Conservation (phyloP, 352 stramenopile genomes). For the Paralagenidium karlingii region DNA sequence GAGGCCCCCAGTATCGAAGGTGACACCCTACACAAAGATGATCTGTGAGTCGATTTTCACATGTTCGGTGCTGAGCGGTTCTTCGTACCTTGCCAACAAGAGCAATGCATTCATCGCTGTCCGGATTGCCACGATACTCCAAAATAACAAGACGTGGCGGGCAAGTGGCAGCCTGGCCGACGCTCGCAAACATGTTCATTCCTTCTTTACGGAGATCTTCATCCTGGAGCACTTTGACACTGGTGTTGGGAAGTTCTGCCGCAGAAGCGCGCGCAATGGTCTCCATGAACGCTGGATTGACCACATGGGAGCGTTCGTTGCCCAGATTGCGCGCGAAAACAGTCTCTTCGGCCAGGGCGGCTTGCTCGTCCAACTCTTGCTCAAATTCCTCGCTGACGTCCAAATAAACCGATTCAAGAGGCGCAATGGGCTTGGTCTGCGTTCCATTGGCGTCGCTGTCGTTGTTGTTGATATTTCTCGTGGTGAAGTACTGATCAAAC, state of each 20-base stretch:
- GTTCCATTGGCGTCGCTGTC: constrained; percentile 36
- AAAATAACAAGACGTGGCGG: constrained; percentile 76
- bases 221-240: constrained; percentile 59
- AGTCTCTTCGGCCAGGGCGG: constrained; percentile 59
- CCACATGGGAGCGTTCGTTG: constrained; percentile 70
- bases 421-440: constrained; percentile 28
- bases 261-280: constrained; percentile 41
- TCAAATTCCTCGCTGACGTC: not conserved
- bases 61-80: not conserved
- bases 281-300: constrained; percentile 74
- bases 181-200: constrained; percentile 79
- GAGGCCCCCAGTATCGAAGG: constrained; percentile 91
- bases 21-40: no score
- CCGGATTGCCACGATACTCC: constrained; percentile 61
- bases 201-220: constrained; percentile 62
- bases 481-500: constrained; percentile 72
- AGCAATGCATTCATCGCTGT: constrained; percentile 48
- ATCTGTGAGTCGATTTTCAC: not conserved
- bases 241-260: constrained; percentile 73
- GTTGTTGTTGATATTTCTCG: constrained; percentile 25
- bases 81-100: constrained; percentile 92
- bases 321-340: constrained; percentile 79
- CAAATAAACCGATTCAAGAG: not conserved
- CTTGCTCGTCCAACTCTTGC: constrained; percentile 49
- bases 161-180: constrained; percentile 57